A percentile compares a stretch with the other conserved stretches of the same genome.
Evolutionary conservation across 2,329 filamentous ascomycete species (phyloP).

Genomic region (Calycina marina): DNA sequence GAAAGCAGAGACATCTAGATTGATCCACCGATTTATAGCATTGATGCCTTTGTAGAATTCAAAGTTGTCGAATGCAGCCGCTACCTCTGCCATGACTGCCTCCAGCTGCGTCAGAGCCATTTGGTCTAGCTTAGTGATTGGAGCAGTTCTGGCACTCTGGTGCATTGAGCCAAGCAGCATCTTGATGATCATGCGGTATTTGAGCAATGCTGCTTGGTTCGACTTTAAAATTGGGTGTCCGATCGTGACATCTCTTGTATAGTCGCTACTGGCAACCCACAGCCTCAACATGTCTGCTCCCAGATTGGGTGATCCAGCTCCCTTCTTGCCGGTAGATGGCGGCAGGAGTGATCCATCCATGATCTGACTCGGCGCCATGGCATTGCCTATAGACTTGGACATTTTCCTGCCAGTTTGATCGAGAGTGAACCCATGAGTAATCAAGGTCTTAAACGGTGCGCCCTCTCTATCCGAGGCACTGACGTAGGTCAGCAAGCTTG

Average conservation of each 20-base stretch:
- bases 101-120: slow-evolving; percentile 65
- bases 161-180: slow-evolving; percentile 71
- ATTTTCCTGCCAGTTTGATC: slow-evolving; percentile 90
- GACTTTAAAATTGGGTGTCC: slow-evolving; percentile 63
- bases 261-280: slow-evolving; percentile 87
- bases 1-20: slow-evolving; percentile 74
- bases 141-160: slow-evolving; percentile 25
- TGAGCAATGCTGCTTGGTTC: slow-evolving; percentile 63
- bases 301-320: slow-evolving; percentile 34
- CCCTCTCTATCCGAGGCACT: slow-evolving; percentile 22
- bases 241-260: slow-evolving; percentile 74
- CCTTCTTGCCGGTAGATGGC: slow-evolving; percentile 26
- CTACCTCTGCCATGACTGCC: slow-evolving; percentile 49
- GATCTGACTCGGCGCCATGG: slow-evolving; percentile 65
- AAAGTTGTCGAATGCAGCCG: slow-evolving; percentile 49
- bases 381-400: slow-evolving; percentile 94
- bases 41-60: slow-evolving; percentile 72
- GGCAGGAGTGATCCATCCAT: slow-evolving; percentile 72
- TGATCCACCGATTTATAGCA: slow-evolving; percentile 66
- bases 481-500: slow-evolving; percentile 76
- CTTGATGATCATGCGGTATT: slow-evolving; percentile 80
- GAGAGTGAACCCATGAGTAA: slow-evolving; percentile 90
- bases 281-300: slow-evolving; percentile 78
- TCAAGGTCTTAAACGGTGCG: slow-evolving; percentile 75
- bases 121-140: slow-evolving; percentile 49